These are phyloP conservation scores for Colletotrichum kahawae DNA, from an alignment of 2,329 filamentous ascomycete species.

Conservation along the genomic window DNA sequence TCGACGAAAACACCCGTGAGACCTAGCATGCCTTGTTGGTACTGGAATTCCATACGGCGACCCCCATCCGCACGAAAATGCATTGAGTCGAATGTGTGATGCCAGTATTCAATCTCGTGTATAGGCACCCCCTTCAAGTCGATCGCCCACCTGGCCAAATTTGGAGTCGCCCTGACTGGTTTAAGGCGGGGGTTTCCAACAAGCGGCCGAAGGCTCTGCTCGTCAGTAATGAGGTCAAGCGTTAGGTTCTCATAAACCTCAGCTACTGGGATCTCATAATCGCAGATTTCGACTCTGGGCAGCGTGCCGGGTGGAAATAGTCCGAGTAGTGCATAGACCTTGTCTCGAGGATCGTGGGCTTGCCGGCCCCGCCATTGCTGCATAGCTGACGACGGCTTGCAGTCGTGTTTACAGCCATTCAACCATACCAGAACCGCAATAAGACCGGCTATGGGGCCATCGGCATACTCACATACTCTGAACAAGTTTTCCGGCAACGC, in stretches of 20 bases:
- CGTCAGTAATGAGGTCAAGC: neutral
- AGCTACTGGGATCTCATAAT: neutral
- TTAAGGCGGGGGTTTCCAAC: neutral
- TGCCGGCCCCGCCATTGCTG: neutral
- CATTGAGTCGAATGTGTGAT: neutral
- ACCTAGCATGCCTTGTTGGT: neutral
- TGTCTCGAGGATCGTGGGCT: neutral
- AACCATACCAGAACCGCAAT: neutral
- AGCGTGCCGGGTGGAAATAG: neutral
- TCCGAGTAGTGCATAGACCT: neutral
- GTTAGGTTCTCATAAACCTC: neutral
- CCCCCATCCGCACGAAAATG: neutral
- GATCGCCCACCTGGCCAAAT: neutral
- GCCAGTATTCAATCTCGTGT: neutral
- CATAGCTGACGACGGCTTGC: neutral
- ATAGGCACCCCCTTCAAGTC: neutral
- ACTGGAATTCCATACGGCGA: neutral
- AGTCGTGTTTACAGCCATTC: neutral
- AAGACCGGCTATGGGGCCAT: neutral
- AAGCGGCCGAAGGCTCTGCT: neutral
- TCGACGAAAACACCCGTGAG: neutral
- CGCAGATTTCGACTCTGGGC: neutral
- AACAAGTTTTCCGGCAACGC: neutral
- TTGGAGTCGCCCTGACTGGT: neutral
- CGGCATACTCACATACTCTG: neutral